A percentile compares a stretch with the other conserved stretches of the same genome.
Evolutionary conservation across 352 stramenopile genomes (phyloP).

Genomic region (Pythium pyrilobum): DNA sequence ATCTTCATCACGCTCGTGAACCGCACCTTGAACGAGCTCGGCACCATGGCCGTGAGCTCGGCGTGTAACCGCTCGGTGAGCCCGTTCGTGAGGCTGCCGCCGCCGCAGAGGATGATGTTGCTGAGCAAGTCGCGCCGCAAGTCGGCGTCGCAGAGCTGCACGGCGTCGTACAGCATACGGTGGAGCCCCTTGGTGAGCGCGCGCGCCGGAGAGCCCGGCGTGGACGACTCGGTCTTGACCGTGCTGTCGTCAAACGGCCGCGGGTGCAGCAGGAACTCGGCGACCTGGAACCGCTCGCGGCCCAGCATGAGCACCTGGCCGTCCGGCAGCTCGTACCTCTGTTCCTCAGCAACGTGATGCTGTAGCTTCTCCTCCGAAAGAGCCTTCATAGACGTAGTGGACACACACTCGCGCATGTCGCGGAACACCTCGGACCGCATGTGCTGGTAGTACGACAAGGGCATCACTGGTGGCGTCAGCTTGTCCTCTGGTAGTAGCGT

Average conservation of each 20-base stretch:
- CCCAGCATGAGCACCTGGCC: constrained; percentile 61
- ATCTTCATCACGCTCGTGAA: constrained; percentile 80
- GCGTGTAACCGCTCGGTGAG: constrained; percentile 77
- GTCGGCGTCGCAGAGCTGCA: constrained; percentile 80
- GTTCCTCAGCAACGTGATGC: constrained; percentile 19
- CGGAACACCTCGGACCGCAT: constrained; percentile 60
- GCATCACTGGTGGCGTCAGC: constrained; percentile 43
- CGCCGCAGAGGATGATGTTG: constrained; percentile 86
- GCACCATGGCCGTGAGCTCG: constrained; percentile 73
- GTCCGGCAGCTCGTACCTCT: constrained; percentile 80
- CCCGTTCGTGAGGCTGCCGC: constrained; percentile 62
- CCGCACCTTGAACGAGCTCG: constrained; percentile 83
- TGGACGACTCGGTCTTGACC: constrained; percentile 22
- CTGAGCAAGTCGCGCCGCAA: constrained; percentile 78
- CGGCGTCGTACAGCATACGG: constrained; percentile 78
- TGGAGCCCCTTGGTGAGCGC: constrained; percentile 61
- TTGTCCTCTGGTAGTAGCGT: constrained; percentile 31
- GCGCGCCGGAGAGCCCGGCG: constrained; percentile 38
- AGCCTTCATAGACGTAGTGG: constrained; percentile 36
- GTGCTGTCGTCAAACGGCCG: constrained; percentile 37
- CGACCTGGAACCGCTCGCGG: constrained; percentile 62
- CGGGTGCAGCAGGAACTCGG: constrained; percentile 73
- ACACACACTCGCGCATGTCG: constrained; percentile 72
- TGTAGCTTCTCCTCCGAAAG: constrained; percentile 44
- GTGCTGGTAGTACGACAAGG: constrained; percentile 69